phyloP scores from a whole-genome alignment of 257 asterid genomes.

The Scutellaria baicalensis region DNA sequence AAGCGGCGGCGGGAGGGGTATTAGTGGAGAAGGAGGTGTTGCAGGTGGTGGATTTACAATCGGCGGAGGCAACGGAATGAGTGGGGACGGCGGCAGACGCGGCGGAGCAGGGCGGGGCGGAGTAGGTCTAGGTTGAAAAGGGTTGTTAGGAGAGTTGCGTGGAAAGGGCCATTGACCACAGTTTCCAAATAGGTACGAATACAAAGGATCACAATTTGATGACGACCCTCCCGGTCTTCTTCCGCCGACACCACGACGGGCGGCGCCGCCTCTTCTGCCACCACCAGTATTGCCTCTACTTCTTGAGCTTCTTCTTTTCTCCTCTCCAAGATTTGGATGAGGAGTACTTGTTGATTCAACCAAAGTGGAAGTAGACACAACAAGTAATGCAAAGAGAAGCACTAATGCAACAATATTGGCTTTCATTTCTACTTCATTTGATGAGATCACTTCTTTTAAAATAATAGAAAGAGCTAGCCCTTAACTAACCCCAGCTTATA shows the following conservation, averaged over 20 bases:
- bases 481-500: neutral
- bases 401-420: neutral
- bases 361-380: conserved; percentile 27
- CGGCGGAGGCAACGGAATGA: conserved; percentile 18
- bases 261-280: neutral
- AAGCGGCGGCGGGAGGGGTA: conserved; percentile 24
- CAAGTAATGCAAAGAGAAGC: conserved; percentile 21
- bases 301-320: conserved; percentile 23
- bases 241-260: conserved; percentile 21
- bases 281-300: neutral
- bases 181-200: conserved; percentile 24
- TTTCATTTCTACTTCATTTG: conserved; percentile 1
- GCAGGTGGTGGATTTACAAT: conserved; percentile 21
- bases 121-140: conserved; percentile 26
- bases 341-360: conserved; percentile 23
- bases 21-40: conserved; percentile 20
- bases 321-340: conserved; percentile 12
- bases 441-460: neutral
- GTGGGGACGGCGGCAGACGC: conserved; percentile 23
- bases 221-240: conserved; percentile 17
- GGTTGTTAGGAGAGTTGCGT: conserved; percentile 30
- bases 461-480: neutral
- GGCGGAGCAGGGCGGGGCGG: conserved; percentile 35
- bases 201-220: conserved; percentile 47
- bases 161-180: conserved; percentile 53